phyloP scores from a whole-genome alignment of 139 green algal species.

The Spirogloea muscicola region DNA sequence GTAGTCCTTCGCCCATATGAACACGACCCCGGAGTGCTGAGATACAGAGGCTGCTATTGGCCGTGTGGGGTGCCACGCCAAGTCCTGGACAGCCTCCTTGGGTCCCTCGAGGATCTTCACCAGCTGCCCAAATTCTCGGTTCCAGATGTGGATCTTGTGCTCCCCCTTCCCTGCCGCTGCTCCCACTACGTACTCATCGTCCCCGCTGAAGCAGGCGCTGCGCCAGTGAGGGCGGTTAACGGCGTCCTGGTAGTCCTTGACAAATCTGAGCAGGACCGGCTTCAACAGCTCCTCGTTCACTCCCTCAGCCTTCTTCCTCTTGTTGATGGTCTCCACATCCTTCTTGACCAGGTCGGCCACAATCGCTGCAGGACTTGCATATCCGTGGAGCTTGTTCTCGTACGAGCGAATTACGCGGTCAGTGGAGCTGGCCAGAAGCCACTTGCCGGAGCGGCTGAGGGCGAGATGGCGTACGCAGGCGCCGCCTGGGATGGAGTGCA shows the following conservation, averaged over 20 bases:
- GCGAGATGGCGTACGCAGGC: constrained; percentile 56
- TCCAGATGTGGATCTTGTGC: constrained; percentile 53
- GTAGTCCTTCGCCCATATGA: constrained; percentile 79
- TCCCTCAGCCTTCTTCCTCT: no score
- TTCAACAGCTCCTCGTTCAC: no score
- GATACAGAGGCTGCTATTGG: constrained; percentile 61
- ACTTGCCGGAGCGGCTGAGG: constrained; percentile 62
- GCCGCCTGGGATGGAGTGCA: constrained; percentile 30
- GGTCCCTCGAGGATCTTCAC: constrained; percentile 69
- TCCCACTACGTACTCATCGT: constrained; percentile 65
- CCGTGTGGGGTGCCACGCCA: constrained; percentile 75
- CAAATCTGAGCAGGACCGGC: neutral
- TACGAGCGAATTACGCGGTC: constrained; percentile 66
- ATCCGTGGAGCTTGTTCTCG: constrained; percentile 46
- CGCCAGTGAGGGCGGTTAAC: constrained; percentile 56
- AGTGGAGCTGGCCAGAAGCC: constrained; percentile 67
- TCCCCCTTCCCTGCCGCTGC: constrained; percentile 45
- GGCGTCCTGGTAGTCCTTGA: constrained; percentile 62
- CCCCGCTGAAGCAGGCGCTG: constrained; percentile 53
- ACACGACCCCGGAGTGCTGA: constrained; percentile 57
- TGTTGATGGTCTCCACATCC: no score
- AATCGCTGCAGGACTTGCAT: no score
- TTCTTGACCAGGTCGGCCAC: no score
- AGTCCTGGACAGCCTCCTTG: constrained; percentile 47
- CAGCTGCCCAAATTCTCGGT: constrained; percentile 53